Evolutionary conservation across 306 rosid genomes (phyloP), one percentile per base, ranked within the genome.

Genomic region (Trifolium fragiferum): DNA sequence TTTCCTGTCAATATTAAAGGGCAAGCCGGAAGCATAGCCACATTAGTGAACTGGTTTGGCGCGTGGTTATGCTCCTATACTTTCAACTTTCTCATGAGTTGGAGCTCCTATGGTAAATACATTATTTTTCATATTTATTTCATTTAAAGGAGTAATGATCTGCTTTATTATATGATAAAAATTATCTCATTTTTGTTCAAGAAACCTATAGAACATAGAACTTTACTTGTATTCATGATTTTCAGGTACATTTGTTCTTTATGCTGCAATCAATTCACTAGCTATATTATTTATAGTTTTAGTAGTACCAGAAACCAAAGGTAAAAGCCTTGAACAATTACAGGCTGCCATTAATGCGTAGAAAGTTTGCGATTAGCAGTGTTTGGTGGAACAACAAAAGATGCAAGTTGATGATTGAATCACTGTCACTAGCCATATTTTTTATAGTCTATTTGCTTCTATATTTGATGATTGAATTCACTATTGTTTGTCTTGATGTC

Each of bases 11-110:
- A 91, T 78, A 88, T 94, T 19, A 90, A 91, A 81, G 98, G 96
- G 15, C 77, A 50, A 41, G 95, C 91, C 13, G 98, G 98, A 83
- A 94, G 97, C 85, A 32, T 84, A 67, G 96, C 97, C 63, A 93
- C 98, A 20, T 77, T 94, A 25, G 84, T 87, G 80, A 93, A 93
- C 82, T 93, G 96, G 98, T 87, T 93, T 74, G 94, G 94, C 18
- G 97, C 97, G 70, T 93, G 98, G 97, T 30, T 85, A 71, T 87
- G 91, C 81, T 93, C 96, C 46, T 93, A 87, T 80, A 93, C 92
- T 71, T 93, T 91, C 85, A 93, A 93, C 86, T 93, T 81, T 80
- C 89, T 93, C 21, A 82, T 89, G 91, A 80, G 49, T 55, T 93
- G 98, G 98, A 91, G 93, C 82, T 83, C 93, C 76, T 93, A 88